Evolutionary conservation across 2,329 filamentous ascomycete genomes (phyloP).

Genomic region (Ophioceras dolichostomum): DNA sequence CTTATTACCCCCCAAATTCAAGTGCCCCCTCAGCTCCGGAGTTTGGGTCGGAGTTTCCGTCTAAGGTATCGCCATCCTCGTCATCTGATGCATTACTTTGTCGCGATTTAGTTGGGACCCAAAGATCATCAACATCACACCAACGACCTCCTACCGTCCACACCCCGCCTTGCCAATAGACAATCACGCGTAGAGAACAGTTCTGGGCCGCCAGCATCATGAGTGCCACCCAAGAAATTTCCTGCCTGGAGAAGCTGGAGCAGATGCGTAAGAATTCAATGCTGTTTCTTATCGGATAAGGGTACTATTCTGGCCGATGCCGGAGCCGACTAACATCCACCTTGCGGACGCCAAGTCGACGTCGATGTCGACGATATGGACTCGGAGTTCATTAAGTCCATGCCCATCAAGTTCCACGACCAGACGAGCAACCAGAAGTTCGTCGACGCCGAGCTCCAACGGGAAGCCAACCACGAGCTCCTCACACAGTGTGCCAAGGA

Average conservation of each 20-base stretch:
- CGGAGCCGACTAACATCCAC: no score
- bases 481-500: slow-evolving; percentile 27
- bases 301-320: background rate
- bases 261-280: slow-evolving; percentile 19
- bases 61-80: no score
- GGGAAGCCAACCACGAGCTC: slow-evolving; percentile 28
- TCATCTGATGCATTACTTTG: no score
- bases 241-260: slow-evolving; percentile 30
- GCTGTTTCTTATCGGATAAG: background rate
- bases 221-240: slow-evolving; percentile 7
- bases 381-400: slow-evolving; percentile 30
- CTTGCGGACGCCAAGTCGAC: slow-evolving; percentile 22
- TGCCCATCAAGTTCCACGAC: slow-evolving; percentile 31
- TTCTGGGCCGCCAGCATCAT: background rate
- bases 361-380: slow-evolving; percentile 41
- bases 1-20: no score
- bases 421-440: slow-evolving; percentile 37
- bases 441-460: slow-evolving; percentile 31
- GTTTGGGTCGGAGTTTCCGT: no score
- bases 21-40: no score
- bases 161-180: no score
- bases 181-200: no score
- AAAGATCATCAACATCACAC: background rate
- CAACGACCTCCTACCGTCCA: background rate
- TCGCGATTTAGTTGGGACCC: background rate